Conservation (phyloP, 805 yeast genomes). For the Saccharomycopsis olivae region DNA sequence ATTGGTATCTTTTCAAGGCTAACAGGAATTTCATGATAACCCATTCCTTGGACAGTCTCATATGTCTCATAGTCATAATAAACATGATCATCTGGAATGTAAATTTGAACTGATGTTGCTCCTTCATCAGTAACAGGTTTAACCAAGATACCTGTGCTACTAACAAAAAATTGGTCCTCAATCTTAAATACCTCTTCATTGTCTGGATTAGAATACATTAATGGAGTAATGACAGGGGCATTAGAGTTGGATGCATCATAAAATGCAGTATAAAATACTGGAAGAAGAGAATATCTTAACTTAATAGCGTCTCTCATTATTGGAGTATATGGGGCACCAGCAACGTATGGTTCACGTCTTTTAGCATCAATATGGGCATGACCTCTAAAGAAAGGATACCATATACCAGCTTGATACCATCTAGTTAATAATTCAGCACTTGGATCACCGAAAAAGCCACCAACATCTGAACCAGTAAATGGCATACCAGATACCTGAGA, state of each 20-base stretch:
- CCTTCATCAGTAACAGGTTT: constrained; percentile 67
- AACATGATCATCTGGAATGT: constrained; percentile 29
- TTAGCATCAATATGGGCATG: constrained; percentile 94
- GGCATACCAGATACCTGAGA: constrained; percentile 80
- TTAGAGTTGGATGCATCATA: constrained; percentile 51
- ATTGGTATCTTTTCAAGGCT: constrained; percentile 59
- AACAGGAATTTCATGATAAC: constrained; percentile 30
- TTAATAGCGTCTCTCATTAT: constrained; percentile 59
- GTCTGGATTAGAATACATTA: constrained; percentile 46
- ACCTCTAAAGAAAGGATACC: constrained; percentile 94
- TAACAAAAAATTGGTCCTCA: constrained; percentile 80
- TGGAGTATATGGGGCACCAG: constrained; percentile 62
- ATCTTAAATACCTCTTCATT: constrained; percentile 40
- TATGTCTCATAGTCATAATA: constrained; percentile 46
- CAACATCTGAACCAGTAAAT: constrained; percentile 93
- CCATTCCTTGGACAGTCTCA: constrained; percentile 27
- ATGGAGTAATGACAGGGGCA: constrained; percentile 59
- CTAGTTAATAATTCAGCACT: constrained; percentile 67
- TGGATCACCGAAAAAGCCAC: constrained; percentile 94
- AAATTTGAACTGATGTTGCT: constrained; percentile 27
- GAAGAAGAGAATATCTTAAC: constrained; percentile 67
- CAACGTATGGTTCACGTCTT: constrained; percentile 87
- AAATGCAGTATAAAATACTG: constrained; percentile 73
- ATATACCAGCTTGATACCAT: constrained; percentile 94
- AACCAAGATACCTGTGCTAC: constrained; percentile 58